Evolutionary conservation across 371 early-diverging fungal species (phyloP).

Genomic region (Dichotomocladium elegans): DNA sequence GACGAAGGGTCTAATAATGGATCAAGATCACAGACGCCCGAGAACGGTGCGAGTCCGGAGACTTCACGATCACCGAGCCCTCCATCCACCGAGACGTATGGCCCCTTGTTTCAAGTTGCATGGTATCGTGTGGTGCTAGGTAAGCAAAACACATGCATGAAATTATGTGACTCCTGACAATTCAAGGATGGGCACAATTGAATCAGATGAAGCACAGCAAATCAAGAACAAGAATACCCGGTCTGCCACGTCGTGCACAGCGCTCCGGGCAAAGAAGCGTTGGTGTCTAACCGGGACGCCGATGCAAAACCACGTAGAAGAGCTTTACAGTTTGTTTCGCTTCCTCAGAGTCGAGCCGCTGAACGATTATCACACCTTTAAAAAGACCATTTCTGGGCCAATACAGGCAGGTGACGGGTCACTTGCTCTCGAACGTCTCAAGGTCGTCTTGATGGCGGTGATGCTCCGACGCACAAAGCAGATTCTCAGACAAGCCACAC

Average conservation of each 20-base stretch:
- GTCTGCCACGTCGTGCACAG: constrained; percentile 57
- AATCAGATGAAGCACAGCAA: constrained; percentile 86
- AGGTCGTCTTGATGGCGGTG: constrained; percentile 59
- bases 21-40: neutral
- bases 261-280: constrained; percentile 57
- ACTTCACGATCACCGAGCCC: constrained; percentile 1
- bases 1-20: neutral
- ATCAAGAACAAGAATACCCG: constrained; percentile 77
- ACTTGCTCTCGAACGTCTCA: constrained; percentile 52
- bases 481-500: constrained; percentile 9
- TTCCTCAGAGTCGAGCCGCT: constrained; percentile 75
- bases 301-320: constrained; percentile 82
- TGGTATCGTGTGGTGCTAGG: constrained; percentile 53
- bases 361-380: constrained; percentile 48
- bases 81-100: constrained; percentile 5
- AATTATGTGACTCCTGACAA: neutral
- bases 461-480: constrained; percentile 76
- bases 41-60: neutral
- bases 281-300: constrained; percentile 90
- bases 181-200: neutral
- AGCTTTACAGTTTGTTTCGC: constrained; percentile 77
- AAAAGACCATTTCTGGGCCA: constrained; percentile 50
- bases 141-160: too few species aligned
- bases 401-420: constrained; percentile 31
- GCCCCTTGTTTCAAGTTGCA: constrained; percentile 39